These are phyloP conservation scores for Ophiocordyceps robertsii DNA, from an alignment of 2,329 filamentous ascomycete genomes.

Conservation along the genomic window DNA sequence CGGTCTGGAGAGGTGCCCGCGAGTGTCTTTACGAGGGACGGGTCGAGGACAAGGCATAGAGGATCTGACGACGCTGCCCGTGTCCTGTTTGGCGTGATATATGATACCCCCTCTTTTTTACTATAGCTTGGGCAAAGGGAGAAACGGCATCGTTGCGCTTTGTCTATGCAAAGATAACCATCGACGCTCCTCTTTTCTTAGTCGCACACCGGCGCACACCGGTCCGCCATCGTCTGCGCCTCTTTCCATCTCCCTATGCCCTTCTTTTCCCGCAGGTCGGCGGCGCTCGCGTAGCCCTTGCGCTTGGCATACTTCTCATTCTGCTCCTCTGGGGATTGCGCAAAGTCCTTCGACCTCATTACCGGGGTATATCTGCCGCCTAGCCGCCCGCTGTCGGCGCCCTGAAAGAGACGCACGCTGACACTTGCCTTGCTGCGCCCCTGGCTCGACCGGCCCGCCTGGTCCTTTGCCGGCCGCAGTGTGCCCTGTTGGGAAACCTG, in stretches of 20 bases:
- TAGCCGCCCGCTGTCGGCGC: conserved; percentile 35
- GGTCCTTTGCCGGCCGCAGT: background rate
- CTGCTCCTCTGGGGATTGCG: conserved; percentile 37
- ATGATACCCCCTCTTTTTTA: background rate
- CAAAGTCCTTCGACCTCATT: conserved; percentile 30
- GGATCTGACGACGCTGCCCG: background rate
- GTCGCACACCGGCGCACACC: background rate
- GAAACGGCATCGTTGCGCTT: background rate
- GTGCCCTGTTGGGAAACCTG: conserved; percentile 28
- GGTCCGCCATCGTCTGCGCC: conserved; percentile 9
- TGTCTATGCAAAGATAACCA: background rate
- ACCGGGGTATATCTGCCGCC: conserved; percentile 42
- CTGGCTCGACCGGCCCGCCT: conserved; percentile 11
- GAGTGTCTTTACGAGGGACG: conserved; percentile 59
- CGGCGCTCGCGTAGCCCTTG: conserved; percentile 41
- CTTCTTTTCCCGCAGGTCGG: conserved; percentile 29
- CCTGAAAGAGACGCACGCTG: conserved; percentile 33
- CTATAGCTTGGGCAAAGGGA: background rate
- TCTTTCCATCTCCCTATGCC: conserved; percentile 17
- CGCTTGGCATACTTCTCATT: conserved; percentile 49
- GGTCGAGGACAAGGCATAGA: conserved; percentile 16
- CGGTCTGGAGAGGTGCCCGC: conserved; percentile 78
- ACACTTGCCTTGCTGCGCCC: conserved; percentile 20
- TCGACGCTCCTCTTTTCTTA: background rate
- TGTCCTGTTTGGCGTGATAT: background rate